Conservation (phyloP, 306 rosid species). For the Ceratonia siliqua region DNA sequence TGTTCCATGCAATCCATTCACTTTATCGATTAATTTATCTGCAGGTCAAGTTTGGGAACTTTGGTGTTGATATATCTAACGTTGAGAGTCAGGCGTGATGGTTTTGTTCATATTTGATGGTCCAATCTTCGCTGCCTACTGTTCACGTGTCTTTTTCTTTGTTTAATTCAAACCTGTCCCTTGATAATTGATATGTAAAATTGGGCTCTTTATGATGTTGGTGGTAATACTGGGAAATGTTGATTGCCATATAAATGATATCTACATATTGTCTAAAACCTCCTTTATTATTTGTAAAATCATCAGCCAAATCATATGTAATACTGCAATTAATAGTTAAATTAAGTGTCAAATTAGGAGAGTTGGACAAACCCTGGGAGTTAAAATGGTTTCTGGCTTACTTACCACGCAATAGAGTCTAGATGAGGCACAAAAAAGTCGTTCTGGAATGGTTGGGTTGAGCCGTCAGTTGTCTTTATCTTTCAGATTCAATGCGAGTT, state of each 20-base stretch:
- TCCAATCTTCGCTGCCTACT: slow-evolving; percentile 12
- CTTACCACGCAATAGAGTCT: neutral
- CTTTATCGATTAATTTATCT: slow-evolving; percentile 17
- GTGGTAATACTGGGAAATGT: slow-evolving; percentile 26
- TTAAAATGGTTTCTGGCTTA: neutral
- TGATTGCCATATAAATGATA: slow-evolving; percentile 28
- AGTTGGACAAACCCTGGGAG: neutral
- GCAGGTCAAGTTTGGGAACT: slow-evolving; percentile 93
- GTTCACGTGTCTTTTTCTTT: slow-evolving; percentile 28
- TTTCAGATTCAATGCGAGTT: neutral
- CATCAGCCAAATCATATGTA: slow-evolving; percentile 18
- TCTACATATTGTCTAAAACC: slow-evolving; percentile 19
- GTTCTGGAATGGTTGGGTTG: neutral
- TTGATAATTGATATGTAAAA: slow-evolving; percentile 35
- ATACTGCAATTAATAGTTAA: neutral
- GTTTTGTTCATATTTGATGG: slow-evolving; percentile 50
- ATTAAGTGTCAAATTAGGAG: no score
- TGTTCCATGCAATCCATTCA: slow-evolving; percentile 17
- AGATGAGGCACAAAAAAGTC: neutral
- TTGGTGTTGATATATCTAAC: slow-evolving; percentile 86
- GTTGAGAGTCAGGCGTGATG: slow-evolving; percentile 71
- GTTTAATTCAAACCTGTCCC: slow-evolving; percentile 16
- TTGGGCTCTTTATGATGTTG: slow-evolving; percentile 34
- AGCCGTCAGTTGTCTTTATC: neutral
- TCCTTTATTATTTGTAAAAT: slow-evolving; percentile 9